These are phyloP conservation scores for Tetraselmis chui DNA, from an alignment of 139 green algal species.

Conservation along the genomic window DNA sequence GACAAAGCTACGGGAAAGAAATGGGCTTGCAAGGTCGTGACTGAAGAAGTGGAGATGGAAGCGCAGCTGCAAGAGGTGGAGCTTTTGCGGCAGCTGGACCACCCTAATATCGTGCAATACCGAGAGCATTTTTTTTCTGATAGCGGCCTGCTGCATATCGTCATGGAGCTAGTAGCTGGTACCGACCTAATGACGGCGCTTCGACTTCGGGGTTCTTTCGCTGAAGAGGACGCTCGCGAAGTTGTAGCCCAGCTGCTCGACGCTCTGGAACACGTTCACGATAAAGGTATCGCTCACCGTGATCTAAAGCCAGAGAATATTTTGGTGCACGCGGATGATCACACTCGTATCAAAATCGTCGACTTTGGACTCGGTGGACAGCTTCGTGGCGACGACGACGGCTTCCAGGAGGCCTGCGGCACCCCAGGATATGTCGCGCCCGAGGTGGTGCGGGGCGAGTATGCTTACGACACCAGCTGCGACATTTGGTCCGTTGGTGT, in stretches of 20 bases:
- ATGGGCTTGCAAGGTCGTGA: too few relatives aligned
- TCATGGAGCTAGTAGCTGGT: constrained; percentile 25
- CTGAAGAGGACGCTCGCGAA: background rate
- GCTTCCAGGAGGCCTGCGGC: constrained; percentile 18
- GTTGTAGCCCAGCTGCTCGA: constrained; percentile 21
- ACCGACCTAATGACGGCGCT: constrained; percentile 22
- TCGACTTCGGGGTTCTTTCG: background rate
- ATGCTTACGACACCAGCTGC: constrained; percentile 16
- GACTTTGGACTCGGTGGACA: constrained; percentile 32
- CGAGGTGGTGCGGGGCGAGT: constrained; percentile 19
- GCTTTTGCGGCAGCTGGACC: constrained; percentile 16
- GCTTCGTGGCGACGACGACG: constrained; percentile 1
- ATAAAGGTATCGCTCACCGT: constrained; percentile 20
- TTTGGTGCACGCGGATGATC: constrained; percentile 11
- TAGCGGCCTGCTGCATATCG: constrained; percentile 15
- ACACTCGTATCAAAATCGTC: constrained; percentile 20
- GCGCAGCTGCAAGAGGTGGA: constrained; percentile 27
- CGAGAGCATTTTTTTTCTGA: constrained; percentile 13
- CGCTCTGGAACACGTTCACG: constrained; percentile 24
- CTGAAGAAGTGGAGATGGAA: too few relatives aligned
- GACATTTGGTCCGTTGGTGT: constrained; percentile 33
- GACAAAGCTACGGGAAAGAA: too few relatives aligned
- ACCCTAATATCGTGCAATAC: constrained; percentile 20
- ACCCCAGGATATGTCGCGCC: constrained; percentile 24
- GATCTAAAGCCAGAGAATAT: constrained; percentile 42